A percentile compares a stretch with the other conserved stretches of the same genome.
phyloP scores from a whole-genome alignment of 2,329 filamentous ascomycete genomes.

The Fusarium nygamai region DNA sequence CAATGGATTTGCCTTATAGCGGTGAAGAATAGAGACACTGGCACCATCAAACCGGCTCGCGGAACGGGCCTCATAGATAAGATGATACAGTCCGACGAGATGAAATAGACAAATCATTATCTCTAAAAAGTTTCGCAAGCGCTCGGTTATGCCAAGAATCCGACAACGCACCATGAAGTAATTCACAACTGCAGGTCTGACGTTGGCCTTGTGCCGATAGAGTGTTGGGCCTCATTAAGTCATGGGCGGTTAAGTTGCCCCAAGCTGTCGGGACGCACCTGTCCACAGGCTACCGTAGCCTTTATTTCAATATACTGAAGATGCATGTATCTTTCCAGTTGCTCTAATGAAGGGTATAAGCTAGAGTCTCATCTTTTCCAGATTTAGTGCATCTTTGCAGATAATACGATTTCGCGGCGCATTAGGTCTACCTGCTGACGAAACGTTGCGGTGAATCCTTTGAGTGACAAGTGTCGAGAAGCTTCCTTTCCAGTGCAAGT shows the following conservation, averaged over 20 bases:
- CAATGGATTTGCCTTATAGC: constrained; percentile 12
- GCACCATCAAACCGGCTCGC: constrained; percentile 8
- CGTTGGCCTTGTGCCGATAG: background rate
- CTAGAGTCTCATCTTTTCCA: background rate
- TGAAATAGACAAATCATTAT: constrained; percentile 27
- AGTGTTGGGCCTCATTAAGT: background rate
- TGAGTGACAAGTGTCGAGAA: background rate
- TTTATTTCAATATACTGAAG: background rate
- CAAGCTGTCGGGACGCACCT: background rate
- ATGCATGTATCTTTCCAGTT: background rate
- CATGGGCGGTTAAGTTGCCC: constrained; percentile 10
- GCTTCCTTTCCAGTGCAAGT: background rate
- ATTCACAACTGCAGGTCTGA: background rate
- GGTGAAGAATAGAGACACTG: constrained; percentile 24
- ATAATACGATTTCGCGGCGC: background rate
- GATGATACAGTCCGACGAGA: constrained; percentile 16
- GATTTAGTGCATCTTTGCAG: background rate
- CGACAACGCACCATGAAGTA: background rate
- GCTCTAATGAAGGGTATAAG: background rate
- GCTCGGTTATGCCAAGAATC: background rate
- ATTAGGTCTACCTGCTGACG: constrained; percentile 9
- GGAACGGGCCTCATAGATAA: constrained; percentile 7
- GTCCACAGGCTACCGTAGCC: background rate
- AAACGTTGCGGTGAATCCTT: constrained; percentile 27
- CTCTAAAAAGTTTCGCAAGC: constrained; percentile 2